These are phyloP conservation scores for Trichoderma aggressivum DNA, from an alignment of 2,329 filamentous ascomycete genomes.

Conservation along the genomic window DNA sequence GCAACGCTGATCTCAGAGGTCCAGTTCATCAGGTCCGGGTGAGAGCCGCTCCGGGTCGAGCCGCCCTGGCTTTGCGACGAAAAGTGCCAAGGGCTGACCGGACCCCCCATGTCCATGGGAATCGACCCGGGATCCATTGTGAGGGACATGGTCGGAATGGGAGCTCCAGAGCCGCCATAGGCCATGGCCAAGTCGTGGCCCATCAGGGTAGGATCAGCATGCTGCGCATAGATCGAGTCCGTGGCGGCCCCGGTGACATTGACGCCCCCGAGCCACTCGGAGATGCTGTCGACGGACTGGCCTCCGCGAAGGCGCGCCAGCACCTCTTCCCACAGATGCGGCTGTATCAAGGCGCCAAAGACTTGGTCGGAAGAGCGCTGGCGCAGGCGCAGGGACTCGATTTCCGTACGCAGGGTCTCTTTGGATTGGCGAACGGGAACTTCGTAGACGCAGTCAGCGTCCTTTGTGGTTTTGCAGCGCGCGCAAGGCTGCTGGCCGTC, in stretches of 20 bases:
- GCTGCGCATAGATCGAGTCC: neutral
- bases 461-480: slow-evolving; percentile 53
- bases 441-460: slow-evolving; percentile 58
- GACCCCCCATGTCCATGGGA: slow-evolving; percentile 34
- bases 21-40: slow-evolving; percentile 48
- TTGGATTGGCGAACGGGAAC: slow-evolving; percentile 62
- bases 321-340: slow-evolving; percentile 53
- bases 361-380: slow-evolving; percentile 55
- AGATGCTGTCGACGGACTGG: slow-evolving; percentile 53
- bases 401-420: slow-evolving; percentile 57
- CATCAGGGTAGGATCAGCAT: slow-evolving; percentile 20
- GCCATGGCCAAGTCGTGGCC: slow-evolving; percentile 22
- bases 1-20: slow-evolving; percentile 37
- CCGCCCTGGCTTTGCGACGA: slow-evolving; percentile 45
- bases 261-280: slow-evolving; percentile 47
- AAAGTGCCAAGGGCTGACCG: slow-evolving; percentile 46
- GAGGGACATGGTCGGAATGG: slow-evolving; percentile 32
- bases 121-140: slow-evolving; percentile 30
- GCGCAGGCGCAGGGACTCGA: slow-evolving; percentile 53
- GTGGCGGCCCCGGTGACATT: neutral
- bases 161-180: slow-evolving; percentile 25
- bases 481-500: slow-evolving; percentile 56
- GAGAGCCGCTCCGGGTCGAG: slow-evolving; percentile 46
- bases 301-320: slow-evolving; percentile 51
- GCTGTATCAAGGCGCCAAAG: slow-evolving; percentile 50